Evolutionary conservation across 1,284 basidiomycete species (phyloP).

Genomic region (Leccinum subrobustum): DNA sequence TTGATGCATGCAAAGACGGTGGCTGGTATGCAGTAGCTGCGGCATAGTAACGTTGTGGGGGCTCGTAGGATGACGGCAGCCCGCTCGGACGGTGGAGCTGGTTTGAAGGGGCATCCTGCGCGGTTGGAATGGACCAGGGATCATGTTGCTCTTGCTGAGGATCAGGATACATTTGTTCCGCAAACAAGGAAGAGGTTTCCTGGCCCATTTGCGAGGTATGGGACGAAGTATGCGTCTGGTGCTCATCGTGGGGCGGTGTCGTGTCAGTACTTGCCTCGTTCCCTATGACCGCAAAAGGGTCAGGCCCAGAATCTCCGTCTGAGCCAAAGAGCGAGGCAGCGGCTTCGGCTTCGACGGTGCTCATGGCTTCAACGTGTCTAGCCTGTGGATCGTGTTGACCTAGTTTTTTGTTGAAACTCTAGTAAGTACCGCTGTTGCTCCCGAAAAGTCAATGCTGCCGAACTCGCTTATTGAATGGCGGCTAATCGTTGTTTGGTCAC

Average conservation of each 20-base stretch:
- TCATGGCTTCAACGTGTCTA: constrained; percentile 47
- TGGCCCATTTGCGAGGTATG: constrained; percentile 33
- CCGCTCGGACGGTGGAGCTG: constrained; percentile 16
- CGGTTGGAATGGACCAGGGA: constrained; percentile 29
- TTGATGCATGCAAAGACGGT: constrained; percentile 12
- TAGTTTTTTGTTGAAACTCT: constrained; percentile 20
- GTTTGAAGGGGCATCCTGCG: constrained; percentile 16
- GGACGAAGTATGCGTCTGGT: constrained; percentile 21
- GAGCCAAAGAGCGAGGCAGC: constrained; percentile 75
- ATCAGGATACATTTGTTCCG: constrained; percentile 33
- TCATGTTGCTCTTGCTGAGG: constrained; percentile 6
- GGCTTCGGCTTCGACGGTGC: constrained; percentile 71
- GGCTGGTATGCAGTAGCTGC: constrained; percentile 28
- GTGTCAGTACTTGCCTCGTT: constrained; percentile 31
- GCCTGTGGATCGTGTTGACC: constrained; percentile 8
- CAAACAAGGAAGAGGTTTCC: constrained; percentile 33
- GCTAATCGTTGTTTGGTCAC: constrained; percentile 28
- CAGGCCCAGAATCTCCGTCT: constrained; percentile 52
- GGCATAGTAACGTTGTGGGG: constrained; percentile 30
- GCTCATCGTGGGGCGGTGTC: constrained; percentile 26
- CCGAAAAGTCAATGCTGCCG: constrained; percentile 6
- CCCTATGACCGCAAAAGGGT: constrained; percentile 66
- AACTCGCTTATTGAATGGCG: constrained; percentile 1
- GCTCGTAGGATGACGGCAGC: constrained; percentile 22
- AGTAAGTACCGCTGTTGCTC: neutral